Base-by-base conservation (phyloP, 306 rosid genomes). In the Glycine soja region DNA sequence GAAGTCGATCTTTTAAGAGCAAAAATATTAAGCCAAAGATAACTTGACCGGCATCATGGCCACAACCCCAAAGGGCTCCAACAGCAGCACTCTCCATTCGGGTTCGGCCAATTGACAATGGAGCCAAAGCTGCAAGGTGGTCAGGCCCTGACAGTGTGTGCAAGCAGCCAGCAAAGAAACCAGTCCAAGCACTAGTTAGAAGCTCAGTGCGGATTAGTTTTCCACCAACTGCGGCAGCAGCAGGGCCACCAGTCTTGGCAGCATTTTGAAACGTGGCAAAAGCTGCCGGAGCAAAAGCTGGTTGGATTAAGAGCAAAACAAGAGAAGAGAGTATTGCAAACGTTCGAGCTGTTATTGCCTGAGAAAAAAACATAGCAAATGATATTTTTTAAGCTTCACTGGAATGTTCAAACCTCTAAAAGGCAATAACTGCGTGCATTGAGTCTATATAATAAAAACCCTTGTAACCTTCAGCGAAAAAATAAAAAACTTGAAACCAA, bases 61-160 rank as follows among this genome's bases (percentile, higher is more conserved):
- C 99, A 72, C 99, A 95, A 7, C 99, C 99, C 99, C 99, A 95
- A 42, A 95, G 99, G 72, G 99, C 99, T 47, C 99, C 99, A 46
- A 95, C 95, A n/a, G 94, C 88, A 71, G 97, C 99, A 82, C 97
- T 91, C 85, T 95, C 97, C 80, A 93, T 80, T 72, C 94, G 88
- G 50, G 88, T 81, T 18, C 97, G 91, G 1, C 99, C 99, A 34
- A 95, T 95, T 30, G 99, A 95, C 80, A 95, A 88, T 46, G 99
- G 99, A 74, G 99, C 99, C 90, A 95, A 87, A 75, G 99, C 99
- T 11, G 99, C 99, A 30, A 95, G 99, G 73, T 95, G 99, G 72
- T 95, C 99, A n/a, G 99, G 99, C 65, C 99, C 99, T 18, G 99
- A 95, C 85, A 95, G 86, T 54, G 99, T 95, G 91, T 95, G 99